phyloP scores from a whole-genome alignment of 1,139 yeast genomes.

The Magnusiomyces suaveolens region DNA sequence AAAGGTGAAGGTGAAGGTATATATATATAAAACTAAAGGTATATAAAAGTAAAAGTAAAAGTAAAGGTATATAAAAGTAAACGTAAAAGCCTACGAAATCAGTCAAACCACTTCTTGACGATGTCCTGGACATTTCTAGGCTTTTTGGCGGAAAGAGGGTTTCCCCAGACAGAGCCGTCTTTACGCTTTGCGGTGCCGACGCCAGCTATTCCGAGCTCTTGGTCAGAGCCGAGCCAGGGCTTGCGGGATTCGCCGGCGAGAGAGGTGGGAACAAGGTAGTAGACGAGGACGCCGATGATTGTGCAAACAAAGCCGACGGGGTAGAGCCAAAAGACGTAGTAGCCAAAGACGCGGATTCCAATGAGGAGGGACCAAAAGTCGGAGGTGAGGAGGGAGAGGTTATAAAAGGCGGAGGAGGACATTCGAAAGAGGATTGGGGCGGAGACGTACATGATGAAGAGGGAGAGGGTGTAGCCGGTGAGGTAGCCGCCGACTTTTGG shows the following conservation, averaged over 20 bases:
- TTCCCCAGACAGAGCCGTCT: background rate
- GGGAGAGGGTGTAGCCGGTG: slow-evolving; percentile 35
- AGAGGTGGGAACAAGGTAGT: slow-evolving; percentile 33
- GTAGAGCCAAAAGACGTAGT: slow-evolving; percentile 38
- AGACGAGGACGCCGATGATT: slow-evolving; percentile 34
- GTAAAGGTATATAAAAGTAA: no score
- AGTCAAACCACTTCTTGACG: no score
- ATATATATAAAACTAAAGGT: no score
- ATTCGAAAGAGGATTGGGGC: slow-evolving; percentile 38
- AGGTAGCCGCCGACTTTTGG: slow-evolving; percentile 36
- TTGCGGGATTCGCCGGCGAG: slow-evolving; percentile 35
- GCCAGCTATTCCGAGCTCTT: slow-evolving; percentile 34
- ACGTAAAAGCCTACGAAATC: no score
- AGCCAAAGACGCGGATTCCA: slow-evolving; percentile 37
- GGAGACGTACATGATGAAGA: slow-evolving; percentile 34
- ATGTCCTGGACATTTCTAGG: background rate
- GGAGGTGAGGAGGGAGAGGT: slow-evolving; percentile 35
- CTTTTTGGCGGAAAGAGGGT: no score
- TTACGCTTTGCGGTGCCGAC: slow-evolving; percentile 33
- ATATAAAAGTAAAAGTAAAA: no score
- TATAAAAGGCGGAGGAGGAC: slow-evolving; percentile 40
- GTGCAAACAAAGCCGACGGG: slow-evolving; percentile 39
- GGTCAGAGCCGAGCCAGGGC: slow-evolving; percentile 39
- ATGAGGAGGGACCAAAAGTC: slow-evolving; percentile 40
- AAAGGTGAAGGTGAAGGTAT: background rate